Percentiles rank a stretch among this genome's conserved stretches.
Evolutionary conservation across 306 rosid species (phyloP).

Genomic region (Cucumis hystrix): DNA sequence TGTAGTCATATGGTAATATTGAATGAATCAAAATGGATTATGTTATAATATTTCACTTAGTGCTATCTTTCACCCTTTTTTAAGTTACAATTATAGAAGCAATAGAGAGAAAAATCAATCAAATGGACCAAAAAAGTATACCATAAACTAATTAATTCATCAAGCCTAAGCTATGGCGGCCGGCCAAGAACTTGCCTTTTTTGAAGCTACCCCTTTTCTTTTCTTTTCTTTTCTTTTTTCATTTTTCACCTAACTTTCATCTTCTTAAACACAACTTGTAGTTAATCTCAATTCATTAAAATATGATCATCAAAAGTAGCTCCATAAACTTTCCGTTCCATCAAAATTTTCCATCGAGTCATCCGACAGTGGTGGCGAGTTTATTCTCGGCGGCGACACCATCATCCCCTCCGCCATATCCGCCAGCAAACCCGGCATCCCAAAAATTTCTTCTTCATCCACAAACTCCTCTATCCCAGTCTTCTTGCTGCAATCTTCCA

Average conservation of each 20-base stretch:
- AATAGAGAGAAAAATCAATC: neutral
- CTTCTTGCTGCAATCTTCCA: neutral
- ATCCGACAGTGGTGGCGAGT: constrained; percentile 21
- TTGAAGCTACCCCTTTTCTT: neutral
- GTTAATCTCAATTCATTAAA: neutral
- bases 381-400: constrained; percentile 74
- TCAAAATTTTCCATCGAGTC: constrained; percentile 23
- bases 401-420: constrained; percentile 97
- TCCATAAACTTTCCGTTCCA: constrained; percentile 53
- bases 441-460: constrained; percentile 76
- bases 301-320: constrained; percentile 21
- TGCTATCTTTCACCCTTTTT: neutral
- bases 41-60: neutral
- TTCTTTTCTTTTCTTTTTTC: neutral
- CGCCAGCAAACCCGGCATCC: constrained; percentile 65
- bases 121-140: neutral
- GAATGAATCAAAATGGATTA: neutral
- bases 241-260: neutral
- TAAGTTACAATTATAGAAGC: neutral
- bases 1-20: too few species aligned
- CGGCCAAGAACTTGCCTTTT: neutral
- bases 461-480: constrained; percentile 15
- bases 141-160: neutral
- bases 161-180: neutral
- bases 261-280: neutral